Conservation (phyloP, 495 filamentous ascomycete genomes). For the Penicillium chermesinum region DNA sequence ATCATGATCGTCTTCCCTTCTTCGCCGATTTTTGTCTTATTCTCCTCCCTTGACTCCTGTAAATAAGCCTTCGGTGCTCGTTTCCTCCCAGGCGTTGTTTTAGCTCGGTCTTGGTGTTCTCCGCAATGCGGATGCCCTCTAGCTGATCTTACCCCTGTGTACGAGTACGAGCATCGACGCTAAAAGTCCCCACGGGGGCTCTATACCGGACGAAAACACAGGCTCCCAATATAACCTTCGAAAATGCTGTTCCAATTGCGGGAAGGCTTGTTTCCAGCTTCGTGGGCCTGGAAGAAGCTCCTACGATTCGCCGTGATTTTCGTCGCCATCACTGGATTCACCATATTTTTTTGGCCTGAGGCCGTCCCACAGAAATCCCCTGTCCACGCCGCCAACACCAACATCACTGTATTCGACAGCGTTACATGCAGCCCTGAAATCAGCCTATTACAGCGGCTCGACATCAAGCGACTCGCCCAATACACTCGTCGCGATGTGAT, state of each 20-base stretch:
- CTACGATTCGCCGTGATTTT: constrained; percentile 22
- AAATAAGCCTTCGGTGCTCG: neutral
- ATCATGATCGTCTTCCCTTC: constrained; percentile 2
- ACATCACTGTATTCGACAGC: constrained; percentile 33
- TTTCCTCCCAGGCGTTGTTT: neutral
- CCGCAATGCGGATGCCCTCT: constrained; percentile 22
- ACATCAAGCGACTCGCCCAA: constrained; percentile 28
- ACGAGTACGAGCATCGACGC: constrained; percentile 10
- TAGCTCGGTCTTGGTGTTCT: constrained; percentile 7
- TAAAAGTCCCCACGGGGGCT: too few relatives aligned
- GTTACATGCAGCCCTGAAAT: constrained; percentile 33
- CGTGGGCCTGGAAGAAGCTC: constrained; percentile 36
- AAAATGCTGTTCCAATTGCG: constrained; percentile 14
- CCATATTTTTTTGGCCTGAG: constrained; percentile 27
- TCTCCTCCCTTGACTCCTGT: constrained; percentile 2
- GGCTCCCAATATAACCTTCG: neutral
- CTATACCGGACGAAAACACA: neutral
- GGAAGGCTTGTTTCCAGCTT: constrained; percentile 24
- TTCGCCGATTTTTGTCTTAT: neutral
- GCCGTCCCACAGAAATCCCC: constrained; percentile 12
- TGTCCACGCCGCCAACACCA: constrained; percentile 20
- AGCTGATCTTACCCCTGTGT: constrained; percentile 2
- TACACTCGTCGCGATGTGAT: constrained; percentile 44
- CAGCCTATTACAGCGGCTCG: constrained; percentile 24
- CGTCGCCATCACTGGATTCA: constrained; percentile 17